Conservation (phyloP, 345 rosid species). For the Pugionium cornutum region DNA sequence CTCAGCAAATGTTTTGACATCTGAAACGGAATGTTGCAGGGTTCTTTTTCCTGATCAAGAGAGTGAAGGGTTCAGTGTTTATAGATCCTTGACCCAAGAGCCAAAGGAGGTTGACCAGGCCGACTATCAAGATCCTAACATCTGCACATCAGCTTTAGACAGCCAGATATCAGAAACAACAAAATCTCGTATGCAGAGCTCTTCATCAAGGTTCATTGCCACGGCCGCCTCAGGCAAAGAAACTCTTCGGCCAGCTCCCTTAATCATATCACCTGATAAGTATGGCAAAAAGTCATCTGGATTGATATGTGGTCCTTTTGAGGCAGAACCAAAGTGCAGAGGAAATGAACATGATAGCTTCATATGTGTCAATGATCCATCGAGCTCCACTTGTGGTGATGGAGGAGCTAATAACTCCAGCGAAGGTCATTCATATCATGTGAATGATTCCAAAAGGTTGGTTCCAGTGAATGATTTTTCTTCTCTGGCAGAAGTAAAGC, state of each 20-base stretch:
- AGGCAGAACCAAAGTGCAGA: slow-evolving; percentile 49
- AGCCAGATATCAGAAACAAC: slow-evolving; percentile 49
- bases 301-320: slow-evolving; percentile 49
- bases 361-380: slow-evolving; percentile 52
- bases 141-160: slow-evolving; percentile 48
- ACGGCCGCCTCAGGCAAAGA: slow-evolving; percentile 52
- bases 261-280: slow-evolving; percentile 48
- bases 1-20: slow-evolving; percentile 46
- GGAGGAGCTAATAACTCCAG: slow-evolving; percentile 35
- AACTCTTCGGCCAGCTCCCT: slow-evolving; percentile 49
- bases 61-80: slow-evolving; percentile 42
- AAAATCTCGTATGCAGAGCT: slow-evolving; percentile 39
- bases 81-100: slow-evolving; percentile 47
- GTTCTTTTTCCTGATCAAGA: slow-evolving; percentile 71
- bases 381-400: slow-evolving; percentile 52
- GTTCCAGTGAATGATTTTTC: slow-evolving; percentile 64
- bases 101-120: slow-evolving; percentile 41
- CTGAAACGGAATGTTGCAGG: slow-evolving; percentile 88
- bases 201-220: slow-evolving; percentile 47
- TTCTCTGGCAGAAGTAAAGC: slow-evolving; percentile 46
- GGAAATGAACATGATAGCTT: slow-evolving; percentile 49
- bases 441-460: slow-evolving; percentile 59
- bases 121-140: slow-evolving; percentile 44
- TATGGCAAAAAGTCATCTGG: slow-evolving; percentile 47
- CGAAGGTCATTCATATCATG: slow-evolving; percentile 50